A percentile compares a stretch with the other conserved stretches of the same genome.
These are phyloP conservation scores for Syncephalastrum contaminatum DNA, from an alignment of 371 early-diverging fungal genomes.

Conservation along the genomic window DNA sequence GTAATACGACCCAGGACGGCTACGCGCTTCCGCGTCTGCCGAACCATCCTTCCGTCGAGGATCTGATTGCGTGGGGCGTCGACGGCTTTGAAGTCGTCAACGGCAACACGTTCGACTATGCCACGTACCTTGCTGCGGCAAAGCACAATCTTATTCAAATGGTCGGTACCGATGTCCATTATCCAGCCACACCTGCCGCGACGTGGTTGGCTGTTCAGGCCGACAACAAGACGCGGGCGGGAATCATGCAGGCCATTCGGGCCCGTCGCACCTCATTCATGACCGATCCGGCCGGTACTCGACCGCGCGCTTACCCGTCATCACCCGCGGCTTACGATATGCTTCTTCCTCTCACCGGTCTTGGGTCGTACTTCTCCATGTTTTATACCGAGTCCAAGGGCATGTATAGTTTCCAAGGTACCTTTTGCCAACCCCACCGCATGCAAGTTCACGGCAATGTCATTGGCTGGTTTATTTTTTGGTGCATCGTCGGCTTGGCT, in stretches of 20 bases:
- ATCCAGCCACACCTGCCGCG: conserved; percentile 56
- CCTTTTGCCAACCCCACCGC: conserved; percentile 59
- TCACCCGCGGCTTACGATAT: conserved; percentile 33
- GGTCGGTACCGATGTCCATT: conserved; percentile 72
- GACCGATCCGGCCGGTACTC: conserved; percentile 71
- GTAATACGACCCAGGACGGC: conserved; percentile 64
- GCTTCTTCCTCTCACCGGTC: conserved; percentile 48
- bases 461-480: conserved; percentile 66
- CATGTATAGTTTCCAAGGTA: conserved; percentile 73
- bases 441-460: conserved; percentile 40
- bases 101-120: conserved; percentile 59
- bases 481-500: conserved; percentile 43
- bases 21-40: conserved; percentile 63
- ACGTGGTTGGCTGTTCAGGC: conserved; percentile 68
- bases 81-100: conserved; percentile 76
- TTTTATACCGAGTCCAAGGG: conserved; percentile 60
- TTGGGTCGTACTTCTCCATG: conserved; percentile 62
- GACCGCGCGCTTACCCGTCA: conserved; percentile 49
- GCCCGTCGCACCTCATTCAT: conserved; percentile 65
- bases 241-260: conserved; percentile 62
- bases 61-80: conserved; percentile 66
- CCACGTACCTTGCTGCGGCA: conserved; percentile 54
- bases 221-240: conserved; percentile 33
- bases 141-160: conserved; percentile 50
- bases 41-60: conserved; percentile 62